Conservation (phyloP, 805 yeast species). For the Candida yuanshanica region DNA sequence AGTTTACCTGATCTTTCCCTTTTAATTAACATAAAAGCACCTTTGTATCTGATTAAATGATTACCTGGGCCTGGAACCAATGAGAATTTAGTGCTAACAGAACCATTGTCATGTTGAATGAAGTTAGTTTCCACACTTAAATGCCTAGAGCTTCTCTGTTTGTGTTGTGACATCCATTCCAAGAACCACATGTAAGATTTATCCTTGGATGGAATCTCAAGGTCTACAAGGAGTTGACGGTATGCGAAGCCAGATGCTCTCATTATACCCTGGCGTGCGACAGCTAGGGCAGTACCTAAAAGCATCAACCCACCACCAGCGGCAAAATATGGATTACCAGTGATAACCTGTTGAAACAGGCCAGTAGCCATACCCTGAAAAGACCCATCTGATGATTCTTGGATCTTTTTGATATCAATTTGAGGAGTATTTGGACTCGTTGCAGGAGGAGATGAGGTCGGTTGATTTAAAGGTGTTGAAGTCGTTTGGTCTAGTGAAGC, state of each 20-base stretch:
- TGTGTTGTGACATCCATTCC: conserved; percentile 90
- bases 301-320: conserved; percentile 98
- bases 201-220: conserved; percentile 91
- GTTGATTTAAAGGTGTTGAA: conserved; percentile 1
- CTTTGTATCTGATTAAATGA: conserved; percentile 78
- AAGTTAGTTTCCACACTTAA: conserved; percentile 84
- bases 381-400: conserved; percentile 19
- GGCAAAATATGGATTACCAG: conserved; percentile 88
- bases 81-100: conserved; percentile 79
- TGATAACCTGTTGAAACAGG: conserved; percentile 49
- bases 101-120: conserved; percentile 88
- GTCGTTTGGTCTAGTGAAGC: background rate
- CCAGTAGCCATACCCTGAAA: conserved; percentile 26
- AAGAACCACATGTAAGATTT: conserved; percentile 92
- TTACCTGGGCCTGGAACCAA: conserved; percentile 97
- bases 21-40: conserved; percentile 82
- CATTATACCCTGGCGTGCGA: conserved; percentile 63
- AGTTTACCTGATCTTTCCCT: conserved; percentile 88
- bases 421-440: conserved; percentile 14
- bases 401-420: conserved; percentile 8
- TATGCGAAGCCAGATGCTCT: conserved; percentile 64
- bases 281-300: conserved; percentile 82
- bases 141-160: conserved; percentile 72
- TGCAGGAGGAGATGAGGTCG: conserved; percentile 5
- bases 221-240: conserved; percentile 80